Conservation (phyloP, 2,329 filamentous ascomycete species). For the Aureobasidium melanogenum region DNA sequence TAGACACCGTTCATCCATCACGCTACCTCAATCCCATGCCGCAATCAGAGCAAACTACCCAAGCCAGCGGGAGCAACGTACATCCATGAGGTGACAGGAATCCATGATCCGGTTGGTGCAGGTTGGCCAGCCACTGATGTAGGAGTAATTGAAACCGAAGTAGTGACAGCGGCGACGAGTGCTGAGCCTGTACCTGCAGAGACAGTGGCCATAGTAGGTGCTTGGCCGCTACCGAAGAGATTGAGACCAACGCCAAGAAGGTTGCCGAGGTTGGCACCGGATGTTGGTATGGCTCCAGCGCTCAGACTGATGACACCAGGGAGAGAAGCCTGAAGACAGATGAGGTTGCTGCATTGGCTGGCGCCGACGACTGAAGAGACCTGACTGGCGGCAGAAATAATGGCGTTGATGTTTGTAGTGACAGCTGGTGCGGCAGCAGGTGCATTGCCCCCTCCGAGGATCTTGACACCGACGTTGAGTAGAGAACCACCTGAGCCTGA, state of each 20-base stretch:
- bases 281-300: constrained; percentile 1
- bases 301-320: constrained; percentile 9
- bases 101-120: background rate
- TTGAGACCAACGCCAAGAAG: constrained; percentile 10
- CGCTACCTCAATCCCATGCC: background rate
- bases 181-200: constrained; percentile 7
- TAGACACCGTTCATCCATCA: background rate
- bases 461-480: constrained; percentile 3
- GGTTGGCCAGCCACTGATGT: background rate
- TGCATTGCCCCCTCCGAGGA: constrained; percentile 7
- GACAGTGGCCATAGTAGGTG: constrained; percentile 1
- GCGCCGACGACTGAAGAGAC: background rate
- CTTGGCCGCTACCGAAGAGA: background rate
- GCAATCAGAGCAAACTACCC: background rate
- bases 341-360: background rate
- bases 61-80: background rate
- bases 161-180: constrained; percentile 6
- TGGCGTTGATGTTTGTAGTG: background rate
- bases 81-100: constrained; percentile 9
- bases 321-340: constrained; percentile 8
- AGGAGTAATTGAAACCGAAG: background rate
- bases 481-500: background rate
- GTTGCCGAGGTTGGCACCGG: constrained; percentile 10
- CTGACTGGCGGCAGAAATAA: constrained; percentile 5
- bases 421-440: constrained; percentile 3